Conservation (phyloP, 345 rosid genomes). For the Euphorbia peplus region DNA sequence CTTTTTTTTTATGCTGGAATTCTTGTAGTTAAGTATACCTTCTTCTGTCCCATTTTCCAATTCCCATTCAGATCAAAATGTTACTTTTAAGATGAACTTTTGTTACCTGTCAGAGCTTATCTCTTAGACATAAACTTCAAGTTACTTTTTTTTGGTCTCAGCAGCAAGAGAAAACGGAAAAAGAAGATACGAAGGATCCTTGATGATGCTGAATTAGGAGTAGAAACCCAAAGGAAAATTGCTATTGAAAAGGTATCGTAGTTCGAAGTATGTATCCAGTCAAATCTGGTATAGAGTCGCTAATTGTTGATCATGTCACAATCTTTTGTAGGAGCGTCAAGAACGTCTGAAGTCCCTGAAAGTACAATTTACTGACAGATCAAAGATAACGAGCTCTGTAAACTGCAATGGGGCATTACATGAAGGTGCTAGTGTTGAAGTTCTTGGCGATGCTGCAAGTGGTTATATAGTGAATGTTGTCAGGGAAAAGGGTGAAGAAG, state of each 20-base stretch:
- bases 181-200: constrained; percentile 91
- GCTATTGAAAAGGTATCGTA: constrained; percentile 84
- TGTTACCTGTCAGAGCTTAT: constrained; percentile 11
- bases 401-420: constrained; percentile 44
- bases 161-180: constrained; percentile 65
- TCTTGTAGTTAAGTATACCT: background rate
- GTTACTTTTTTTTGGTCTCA: constrained; percentile 27
- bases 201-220: constrained; percentile 98
- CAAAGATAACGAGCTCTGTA: constrained; percentile 43
- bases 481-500: constrained; percentile 93
- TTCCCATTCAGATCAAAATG: background rate
- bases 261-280: constrained; percentile 13
- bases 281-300: constrained; percentile 10
- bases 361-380: constrained; percentile 65
- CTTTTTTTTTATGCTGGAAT: background rate
- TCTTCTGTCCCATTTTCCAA: background rate
- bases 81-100: constrained; percentile 2
- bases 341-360: constrained; percentile 84
- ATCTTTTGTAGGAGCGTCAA: constrained; percentile 79
- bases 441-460: constrained; percentile 73
- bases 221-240: constrained; percentile 91
- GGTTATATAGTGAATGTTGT: constrained; percentile 97
- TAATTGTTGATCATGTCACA: constrained; percentile 22
- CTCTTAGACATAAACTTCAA: constrained; percentile 22
- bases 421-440: constrained; percentile 62